Conservation (phyloP, 2,329 filamentous ascomycete genomes). For the Plenodomus lindquistii region DNA sequence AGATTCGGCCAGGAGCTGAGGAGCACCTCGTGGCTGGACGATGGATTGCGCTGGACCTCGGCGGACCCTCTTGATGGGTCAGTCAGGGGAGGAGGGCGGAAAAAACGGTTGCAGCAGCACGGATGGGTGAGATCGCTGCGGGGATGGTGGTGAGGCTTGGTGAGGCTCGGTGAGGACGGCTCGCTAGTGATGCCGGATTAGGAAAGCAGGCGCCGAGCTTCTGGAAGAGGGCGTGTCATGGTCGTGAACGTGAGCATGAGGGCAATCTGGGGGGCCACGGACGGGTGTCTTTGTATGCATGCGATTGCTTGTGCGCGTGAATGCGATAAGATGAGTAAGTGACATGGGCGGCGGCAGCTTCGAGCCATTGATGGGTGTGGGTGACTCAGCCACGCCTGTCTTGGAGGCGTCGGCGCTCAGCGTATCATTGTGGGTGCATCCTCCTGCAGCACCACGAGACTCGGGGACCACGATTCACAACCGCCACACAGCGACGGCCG, state of each 20-base stretch:
- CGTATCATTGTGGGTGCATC: conserved; percentile 7
- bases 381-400: not conserved
- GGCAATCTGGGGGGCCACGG: no score
- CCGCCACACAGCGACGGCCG: not conserved
- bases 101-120: not conserved
- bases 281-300: no score
- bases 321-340: no score
- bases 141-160: not conserved
- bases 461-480: conserved; percentile 1
- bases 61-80: not conserved
- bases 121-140: not conserved
- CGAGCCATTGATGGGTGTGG: not conserved
- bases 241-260: no score
- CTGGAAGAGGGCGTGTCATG: not conserved
- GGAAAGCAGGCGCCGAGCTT: not conserved
- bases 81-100: not conserved
- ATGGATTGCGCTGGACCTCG: not conserved
- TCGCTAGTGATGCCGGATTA: not conserved
- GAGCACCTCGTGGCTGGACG: not conserved
- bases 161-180: no score
- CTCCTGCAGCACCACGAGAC: not conserved
- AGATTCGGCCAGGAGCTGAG: not conserved
- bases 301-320: no score
- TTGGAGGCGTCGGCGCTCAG: not conserved
- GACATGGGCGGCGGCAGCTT: no score